These are phyloP conservation scores for Aureobasidium musti DNA, from an alignment of 2,329 filamentous ascomycete genomes.

Conservation along the genomic window DNA sequence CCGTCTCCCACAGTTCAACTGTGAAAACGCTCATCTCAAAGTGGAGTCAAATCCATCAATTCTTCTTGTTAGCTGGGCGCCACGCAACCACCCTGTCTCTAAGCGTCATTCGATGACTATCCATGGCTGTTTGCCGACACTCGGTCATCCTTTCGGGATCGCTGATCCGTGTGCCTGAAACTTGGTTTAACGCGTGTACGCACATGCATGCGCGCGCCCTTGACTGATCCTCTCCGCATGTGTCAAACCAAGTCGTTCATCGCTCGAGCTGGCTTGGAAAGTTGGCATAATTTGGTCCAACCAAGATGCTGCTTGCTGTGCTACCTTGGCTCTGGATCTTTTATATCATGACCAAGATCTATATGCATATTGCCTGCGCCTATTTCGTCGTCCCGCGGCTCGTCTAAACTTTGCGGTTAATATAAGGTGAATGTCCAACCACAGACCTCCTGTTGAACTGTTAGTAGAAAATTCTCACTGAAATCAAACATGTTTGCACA, in stretches of 20 bases:
- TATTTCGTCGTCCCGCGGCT: slow-evolving; percentile 8
- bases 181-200: slow-evolving; percentile 15
- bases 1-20: slow-evolving; percentile 17
- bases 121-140: background rate
- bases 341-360: background rate
- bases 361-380: slow-evolving; percentile 6
- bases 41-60: slow-evolving; percentile 17
- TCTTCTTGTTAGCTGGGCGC: slow-evolving; percentile 22
- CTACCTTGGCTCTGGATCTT: background rate
- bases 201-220: slow-evolving; percentile 3
- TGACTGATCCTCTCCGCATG: slow-evolving; percentile 11
- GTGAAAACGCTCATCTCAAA: slow-evolving; percentile 1
- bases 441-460: slow-evolving; percentile 17
- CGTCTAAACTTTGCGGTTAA: background rate
- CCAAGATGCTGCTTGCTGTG: slow-evolving; percentile 20
- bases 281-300: slow-evolving; percentile 18
- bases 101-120: slow-evolving; percentile 9
- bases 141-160: slow-evolving; percentile 15
- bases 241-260: slow-evolving; percentile 20
- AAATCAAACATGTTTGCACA: background rate
- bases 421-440: slow-evolving; percentile 16
- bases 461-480: slow-evolving; percentile 4
- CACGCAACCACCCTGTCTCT: slow-evolving; percentile 8
- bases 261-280: background rate
- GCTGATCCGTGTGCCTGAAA: slow-evolving; percentile 18